These are phyloP conservation scores for Candida sonorensis DNA, from an alignment of 805 yeast genomes.

Conservation along the genomic window DNA sequence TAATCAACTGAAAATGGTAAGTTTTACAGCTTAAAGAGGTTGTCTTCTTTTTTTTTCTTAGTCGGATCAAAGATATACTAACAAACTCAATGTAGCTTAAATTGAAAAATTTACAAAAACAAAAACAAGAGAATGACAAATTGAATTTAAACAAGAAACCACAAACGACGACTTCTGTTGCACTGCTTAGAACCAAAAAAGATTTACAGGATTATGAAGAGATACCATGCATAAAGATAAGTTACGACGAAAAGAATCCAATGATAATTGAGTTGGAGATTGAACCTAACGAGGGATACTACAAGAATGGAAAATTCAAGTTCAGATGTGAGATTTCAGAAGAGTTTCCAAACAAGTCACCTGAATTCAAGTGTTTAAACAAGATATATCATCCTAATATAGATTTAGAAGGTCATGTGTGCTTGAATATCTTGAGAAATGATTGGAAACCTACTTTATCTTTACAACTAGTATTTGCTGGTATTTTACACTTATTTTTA, in stretches of 20 bases:
- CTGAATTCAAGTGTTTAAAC: conserved; percentile 65
- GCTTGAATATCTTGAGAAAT: conserved; percentile 84
- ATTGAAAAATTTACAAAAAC: conserved; percentile 26
- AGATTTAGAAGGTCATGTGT: conserved; percentile 83
- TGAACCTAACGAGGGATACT: conserved; percentile 67
- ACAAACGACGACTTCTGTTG: conserved; percentile 33
- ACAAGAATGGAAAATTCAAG: conserved; percentile 58
- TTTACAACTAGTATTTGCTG: conserved; percentile 74
- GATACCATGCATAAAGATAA: conserved; percentile 51
- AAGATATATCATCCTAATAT: conserved; percentile 92
- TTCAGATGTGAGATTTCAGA: conserved; percentile 63
- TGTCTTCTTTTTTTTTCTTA: too few species aligned
- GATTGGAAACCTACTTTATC: conserved; percentile 96
- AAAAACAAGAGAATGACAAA: conserved; percentile 10
- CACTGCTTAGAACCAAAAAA: conserved; percentile 70
- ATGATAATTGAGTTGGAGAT: conserved; percentile 55
- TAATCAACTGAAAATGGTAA: too few species aligned
- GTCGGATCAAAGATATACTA: too few species aligned
- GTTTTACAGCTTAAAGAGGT: too few species aligned
- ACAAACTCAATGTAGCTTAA: too few species aligned
- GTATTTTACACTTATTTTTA: conserved; percentile 74
- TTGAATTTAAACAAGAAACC: neutral
- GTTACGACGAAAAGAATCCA: conserved; percentile 46
- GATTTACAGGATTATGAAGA: conserved; percentile 57
- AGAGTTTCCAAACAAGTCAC: conserved; percentile 89